Percentiles rank a stretch among this genome's conserved stretches.
phyloP scores from a whole-genome alignment of 2,329 filamentous ascomycete genomes.

The Pseudocercospora cruenta region DNA sequence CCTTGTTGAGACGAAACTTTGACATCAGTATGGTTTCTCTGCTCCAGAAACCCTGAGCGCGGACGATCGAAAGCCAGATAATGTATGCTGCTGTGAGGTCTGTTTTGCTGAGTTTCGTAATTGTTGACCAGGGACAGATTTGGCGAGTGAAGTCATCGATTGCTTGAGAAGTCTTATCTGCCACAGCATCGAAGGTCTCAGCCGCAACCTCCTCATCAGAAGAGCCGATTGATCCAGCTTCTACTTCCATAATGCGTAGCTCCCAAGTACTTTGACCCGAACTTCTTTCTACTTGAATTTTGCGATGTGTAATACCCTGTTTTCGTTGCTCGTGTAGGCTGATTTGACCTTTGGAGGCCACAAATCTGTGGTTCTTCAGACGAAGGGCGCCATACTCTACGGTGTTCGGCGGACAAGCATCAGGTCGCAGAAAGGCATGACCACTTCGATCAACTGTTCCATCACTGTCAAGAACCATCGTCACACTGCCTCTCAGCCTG shows the following conservation, averaged over 20 bases:
- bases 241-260: not conserved
- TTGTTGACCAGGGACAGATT: not conserved
- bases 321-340: not conserved
- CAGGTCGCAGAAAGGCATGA: constrained; percentile 2
- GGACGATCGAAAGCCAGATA: constrained; percentile 8
- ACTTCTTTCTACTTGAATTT: not conserved
- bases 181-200: not conserved
- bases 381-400: not conserved
- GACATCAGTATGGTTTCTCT: constrained; percentile 9
- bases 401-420: not conserved
- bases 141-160: not conserved
- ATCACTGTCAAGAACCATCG: not conserved
- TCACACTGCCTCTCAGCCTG: not conserved
- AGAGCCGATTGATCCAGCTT: not conserved
- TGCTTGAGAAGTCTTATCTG: not conserved
- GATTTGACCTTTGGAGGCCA: not conserved
- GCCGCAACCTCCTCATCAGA: not conserved
- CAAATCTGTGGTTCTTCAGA: not conserved
- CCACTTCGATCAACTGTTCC: not conserved
- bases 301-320: not conserved
- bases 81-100: not conserved
- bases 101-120: not conserved
- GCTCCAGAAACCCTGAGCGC: not conserved
- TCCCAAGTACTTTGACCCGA: not conserved
- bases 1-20: constrained; percentile 4